These are phyloP conservation scores for Solanum stenotomum DNA, from an alignment of 257 asterid genomes.

Conservation along the genomic window DNA sequence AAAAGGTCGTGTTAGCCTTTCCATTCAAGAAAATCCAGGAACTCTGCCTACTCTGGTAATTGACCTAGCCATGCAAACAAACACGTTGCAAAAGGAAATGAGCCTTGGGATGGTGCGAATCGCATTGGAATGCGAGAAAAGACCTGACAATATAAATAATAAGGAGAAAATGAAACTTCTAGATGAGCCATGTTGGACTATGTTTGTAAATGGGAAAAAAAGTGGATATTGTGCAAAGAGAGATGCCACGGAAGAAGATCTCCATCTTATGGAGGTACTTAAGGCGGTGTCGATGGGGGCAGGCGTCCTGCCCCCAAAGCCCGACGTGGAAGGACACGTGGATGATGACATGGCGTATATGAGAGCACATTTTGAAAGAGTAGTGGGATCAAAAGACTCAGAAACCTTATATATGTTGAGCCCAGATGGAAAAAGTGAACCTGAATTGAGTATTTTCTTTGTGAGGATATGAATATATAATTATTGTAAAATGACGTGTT, in stretches of 20 bases:
- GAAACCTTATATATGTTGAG: slow-evolving; percentile 85
- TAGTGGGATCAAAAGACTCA: slow-evolving; percentile 73
- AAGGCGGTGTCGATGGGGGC: slow-evolving; percentile 86
- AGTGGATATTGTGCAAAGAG: slow-evolving; percentile 52
- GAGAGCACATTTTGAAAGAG: slow-evolving; percentile 67
- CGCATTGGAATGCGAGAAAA: slow-evolving; percentile 31
- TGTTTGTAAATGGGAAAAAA: slow-evolving; percentile 81
- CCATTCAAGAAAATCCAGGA: slow-evolving; percentile 31
- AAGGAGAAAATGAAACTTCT: slow-evolving; percentile 24
- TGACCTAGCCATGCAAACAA: slow-evolving; percentile 37
- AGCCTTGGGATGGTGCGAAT: slow-evolving; percentile 36
- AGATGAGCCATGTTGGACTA: slow-evolving; percentile 78
- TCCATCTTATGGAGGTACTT: slow-evolving; percentile 68
- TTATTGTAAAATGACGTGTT: background rate
- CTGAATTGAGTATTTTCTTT: slow-evolving; percentile 89
- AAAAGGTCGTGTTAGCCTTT: slow-evolving; percentile 30
- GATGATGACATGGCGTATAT: slow-evolving; percentile 74
- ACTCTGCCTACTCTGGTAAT: slow-evolving; percentile 31
- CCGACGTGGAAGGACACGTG: slow-evolving; percentile 42
- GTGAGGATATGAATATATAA: slow-evolving; percentile 37
- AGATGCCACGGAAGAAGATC: slow-evolving; percentile 64
- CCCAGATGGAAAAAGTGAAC: slow-evolving; percentile 73
- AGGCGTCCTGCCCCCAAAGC: slow-evolving; percentile 60
- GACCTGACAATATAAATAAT: background rate
- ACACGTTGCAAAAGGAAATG: slow-evolving; percentile 32